Conservation (phyloP, 2,329 filamentous ascomycete species). For the Dactylellina cionopaga region DNA sequence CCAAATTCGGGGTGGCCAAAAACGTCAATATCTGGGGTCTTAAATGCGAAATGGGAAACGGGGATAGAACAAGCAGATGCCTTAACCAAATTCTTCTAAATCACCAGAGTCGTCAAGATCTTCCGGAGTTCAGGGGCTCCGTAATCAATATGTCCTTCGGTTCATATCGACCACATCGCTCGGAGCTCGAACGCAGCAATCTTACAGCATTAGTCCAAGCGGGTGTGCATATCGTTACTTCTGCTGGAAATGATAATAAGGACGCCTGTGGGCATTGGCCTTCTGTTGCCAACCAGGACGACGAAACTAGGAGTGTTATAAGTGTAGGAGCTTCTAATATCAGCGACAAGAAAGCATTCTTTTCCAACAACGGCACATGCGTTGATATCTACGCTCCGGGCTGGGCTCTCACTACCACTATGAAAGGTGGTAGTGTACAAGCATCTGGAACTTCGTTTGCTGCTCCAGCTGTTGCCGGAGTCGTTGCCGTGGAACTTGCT, state of each 20-base stretch:
- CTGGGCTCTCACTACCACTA: not conserved
- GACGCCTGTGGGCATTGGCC: slow-evolving; percentile 23
- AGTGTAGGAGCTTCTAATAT: slow-evolving; percentile 10
- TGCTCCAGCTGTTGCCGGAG: slow-evolving; percentile 10
- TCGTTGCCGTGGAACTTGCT: slow-evolving; percentile 15
- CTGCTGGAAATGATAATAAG: slow-evolving; percentile 19
- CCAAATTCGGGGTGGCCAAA: slow-evolving; percentile 14
- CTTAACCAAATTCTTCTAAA: not conserved
- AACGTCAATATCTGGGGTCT: slow-evolving; percentile 29
- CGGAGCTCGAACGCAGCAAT: not conserved
- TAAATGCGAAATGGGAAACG: slow-evolving; percentile 11
- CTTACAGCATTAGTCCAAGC: slow-evolving; percentile 4
- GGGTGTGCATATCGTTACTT: slow-evolving; percentile 21
- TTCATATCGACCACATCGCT: slow-evolving; percentile 6
- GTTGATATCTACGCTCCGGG: slow-evolving; percentile 15
- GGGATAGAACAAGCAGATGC: slow-evolving; percentile 13
- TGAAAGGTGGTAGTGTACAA: slow-evolving; percentile 1
- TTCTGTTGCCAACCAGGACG: slow-evolving; percentile 16
- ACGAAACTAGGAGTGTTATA: slow-evolving; percentile 8
- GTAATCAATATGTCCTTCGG: slow-evolving; percentile 33
- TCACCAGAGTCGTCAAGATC: slow-evolving; percentile 4
- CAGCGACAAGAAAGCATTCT: slow-evolving; percentile 5
- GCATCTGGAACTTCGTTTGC: slow-evolving; percentile 8
- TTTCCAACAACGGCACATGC: slow-evolving; percentile 18
- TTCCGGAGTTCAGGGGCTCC: slow-evolving; percentile 5